Evolutionary conservation across 352 stramenopile genomes (phyloP).

Genomic region (Pythium utonaiense): DNA sequence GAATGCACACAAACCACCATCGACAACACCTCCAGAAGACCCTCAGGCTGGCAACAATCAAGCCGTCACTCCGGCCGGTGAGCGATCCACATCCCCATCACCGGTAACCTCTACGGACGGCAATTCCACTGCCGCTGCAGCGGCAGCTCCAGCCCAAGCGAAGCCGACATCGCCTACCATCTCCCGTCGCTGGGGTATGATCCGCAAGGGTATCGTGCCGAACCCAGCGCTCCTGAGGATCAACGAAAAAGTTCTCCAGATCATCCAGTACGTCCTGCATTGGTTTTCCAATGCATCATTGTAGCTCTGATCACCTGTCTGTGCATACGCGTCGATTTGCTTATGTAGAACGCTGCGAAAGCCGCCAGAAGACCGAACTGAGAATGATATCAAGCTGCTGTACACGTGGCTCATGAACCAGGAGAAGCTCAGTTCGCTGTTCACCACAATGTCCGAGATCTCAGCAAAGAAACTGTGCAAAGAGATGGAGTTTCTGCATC

Average conservation of each 20-base stretch:
- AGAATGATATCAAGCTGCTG: conserved; percentile 75
- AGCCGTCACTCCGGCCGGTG: too few species aligned
- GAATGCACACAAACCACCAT: neutral
- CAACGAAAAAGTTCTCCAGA: conserved; percentile 57
- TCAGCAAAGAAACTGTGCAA: conserved; percentile 84
- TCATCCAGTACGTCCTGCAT: conserved; percentile 43
- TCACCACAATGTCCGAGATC: conserved; percentile 83
- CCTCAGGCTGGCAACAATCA: neutral
- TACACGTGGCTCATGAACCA: conserved; percentile 86
- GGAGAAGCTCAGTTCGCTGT: conserved; percentile 83
- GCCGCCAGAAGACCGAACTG: conserved; percentile 55
- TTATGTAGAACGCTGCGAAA: conserved; percentile 57
- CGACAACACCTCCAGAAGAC: neutral
- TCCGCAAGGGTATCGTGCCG: conserved; percentile 29
- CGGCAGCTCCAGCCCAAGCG: too few species aligned
- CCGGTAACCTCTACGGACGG: too few species aligned
- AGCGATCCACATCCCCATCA: too few species aligned
- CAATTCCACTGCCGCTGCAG: neutral
- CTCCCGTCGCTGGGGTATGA: conserved; percentile 18
- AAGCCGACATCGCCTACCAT: neutral
- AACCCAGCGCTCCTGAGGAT: conserved; percentile 58
- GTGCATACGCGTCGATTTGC: neutral
- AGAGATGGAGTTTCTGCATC: conserved; percentile 82
- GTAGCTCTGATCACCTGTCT: neutral
- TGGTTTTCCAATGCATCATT: too few species aligned